phyloP scores from a whole-genome alignment of 495 filamentous ascomycete genomes.

The Evernia prunastri region DNA sequence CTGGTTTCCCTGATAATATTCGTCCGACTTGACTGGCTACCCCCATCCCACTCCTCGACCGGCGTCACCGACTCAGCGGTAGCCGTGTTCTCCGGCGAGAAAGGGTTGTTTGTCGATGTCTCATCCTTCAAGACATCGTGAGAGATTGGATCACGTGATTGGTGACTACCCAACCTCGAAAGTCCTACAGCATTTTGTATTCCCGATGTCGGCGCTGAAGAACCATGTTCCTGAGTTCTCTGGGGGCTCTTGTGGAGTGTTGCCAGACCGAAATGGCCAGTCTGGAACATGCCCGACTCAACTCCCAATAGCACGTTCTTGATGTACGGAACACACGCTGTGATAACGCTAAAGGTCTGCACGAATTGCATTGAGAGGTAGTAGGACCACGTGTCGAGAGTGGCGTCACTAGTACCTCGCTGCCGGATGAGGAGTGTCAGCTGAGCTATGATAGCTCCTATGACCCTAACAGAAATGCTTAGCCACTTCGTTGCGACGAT shows the following conservation, averaged over 20 bases:
- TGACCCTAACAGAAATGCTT: constrained; percentile 24
- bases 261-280: constrained; percentile 6
- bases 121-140: not conserved
- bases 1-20: constrained; percentile 31
- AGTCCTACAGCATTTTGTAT: not conserved
- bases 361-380: constrained; percentile 32
- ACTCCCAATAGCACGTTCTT: constrained; percentile 35
- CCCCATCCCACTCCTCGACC: constrained; percentile 26
- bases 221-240: not conserved
- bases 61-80: not conserved
- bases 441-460: constrained; percentile 33
- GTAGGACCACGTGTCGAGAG: constrained; percentile 30
- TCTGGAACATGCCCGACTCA: constrained; percentile 16
- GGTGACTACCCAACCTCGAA: not conserved
- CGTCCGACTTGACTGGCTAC: constrained; percentile 32
- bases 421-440: constrained; percentile 26
- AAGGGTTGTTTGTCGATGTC: constrained; percentile 3
- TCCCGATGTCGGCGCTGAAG: not conserved
- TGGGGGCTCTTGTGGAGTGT: constrained; percentile 2
- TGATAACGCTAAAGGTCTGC: constrained; percentile 36
- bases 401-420: constrained; percentile 20
- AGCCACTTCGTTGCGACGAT: not conserved
- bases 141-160: not conserved
- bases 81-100: constrained; percentile 4
- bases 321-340: constrained; percentile 41